Base-by-base conservation (phyloP, 2,329 filamentous ascomycete species). In the Epichloe sp. region DNA sequence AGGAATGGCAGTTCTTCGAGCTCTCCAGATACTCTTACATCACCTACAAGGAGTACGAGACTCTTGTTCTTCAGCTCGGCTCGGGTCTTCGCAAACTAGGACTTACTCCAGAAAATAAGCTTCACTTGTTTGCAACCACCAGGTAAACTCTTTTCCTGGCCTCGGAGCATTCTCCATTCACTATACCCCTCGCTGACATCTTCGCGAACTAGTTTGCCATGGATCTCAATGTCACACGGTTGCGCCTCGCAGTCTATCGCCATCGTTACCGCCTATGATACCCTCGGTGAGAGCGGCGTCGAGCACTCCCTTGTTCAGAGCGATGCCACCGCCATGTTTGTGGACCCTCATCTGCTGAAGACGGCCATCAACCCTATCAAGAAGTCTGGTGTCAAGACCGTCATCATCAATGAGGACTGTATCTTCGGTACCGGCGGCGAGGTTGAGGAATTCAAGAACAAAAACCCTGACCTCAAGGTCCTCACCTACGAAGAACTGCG, bases 251-350 rank as follows among this genome's bases (percentile, higher is more conserved):
- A 97, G 69, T 90, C 87, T 44, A 81, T 96, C 65, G 82, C 87
- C 53, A 90, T 96, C 58, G 91, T 96, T 48, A 97, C 91, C 44
- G 89, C 90, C 48, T 96, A 96, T 69, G 90, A 96, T 67, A 95
- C 89, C 34, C 83, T 96, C 44, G 90, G 90, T 50, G 79, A 88
- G 61, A 81, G 83, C 55, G 90, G 89, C 45, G 78, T 96, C 56
- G 82, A 85, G 71, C 89, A 95, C 72, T 94, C 89, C 3, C 78
- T 96, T 56, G 75, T 82, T 21, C 86, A 95, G 70, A 93, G 88
- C 49, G 75, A 82, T 55, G 85, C 88, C 49, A 82, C 82, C 60
- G 83, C 84, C 66, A 91, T 96, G 74, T 95, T 90, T 70, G 78
- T 88, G 55, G 90, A 96, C 64, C 85, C 90, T 8, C 81, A 86